A percentile compares a stretch with the other conserved stretches of the same genome.
Conservation (phyloP, 148 eudicot genomes). For the Simmondsia chinensis region DNA sequence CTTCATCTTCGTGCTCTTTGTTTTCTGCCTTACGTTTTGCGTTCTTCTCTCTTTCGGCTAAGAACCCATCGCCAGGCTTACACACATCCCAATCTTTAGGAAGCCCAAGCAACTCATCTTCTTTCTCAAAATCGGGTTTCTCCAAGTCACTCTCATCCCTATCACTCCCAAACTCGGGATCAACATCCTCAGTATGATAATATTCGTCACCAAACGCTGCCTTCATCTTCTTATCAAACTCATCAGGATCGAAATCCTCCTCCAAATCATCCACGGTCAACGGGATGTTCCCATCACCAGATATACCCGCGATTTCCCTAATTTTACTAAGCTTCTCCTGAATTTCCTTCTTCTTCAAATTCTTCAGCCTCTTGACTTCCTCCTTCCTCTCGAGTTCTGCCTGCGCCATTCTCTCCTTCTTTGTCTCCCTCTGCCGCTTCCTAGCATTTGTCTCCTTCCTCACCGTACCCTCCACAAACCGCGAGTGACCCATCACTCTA, state of each 20-base stretch:
- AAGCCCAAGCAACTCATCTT: constrained; percentile 87
- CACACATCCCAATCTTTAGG: constrained; percentile 64
- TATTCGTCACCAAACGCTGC: constrained; percentile 51
- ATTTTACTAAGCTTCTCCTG: constrained; percentile 66
- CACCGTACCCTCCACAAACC: constrained; percentile 68
- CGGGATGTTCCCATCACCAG: constrained; percentile 17
- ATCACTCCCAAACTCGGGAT: constrained; percentile 59
- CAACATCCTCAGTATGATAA: constrained; percentile 68
- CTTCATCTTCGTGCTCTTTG: constrained; percentile 10
- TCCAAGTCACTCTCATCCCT: constrained; percentile 45
- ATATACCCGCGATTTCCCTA: constrained; percentile 58
- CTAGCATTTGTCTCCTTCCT: constrained; percentile 80
- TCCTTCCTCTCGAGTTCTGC: constrained; percentile 68
- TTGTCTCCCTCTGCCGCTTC: constrained; percentile 72
- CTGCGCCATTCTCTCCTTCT: constrained; percentile 73
- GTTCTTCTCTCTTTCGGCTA: constrained; percentile 34
- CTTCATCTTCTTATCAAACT: constrained; percentile 74
- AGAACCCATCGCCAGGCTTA: constrained; percentile 49
- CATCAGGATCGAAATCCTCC: constrained; percentile 79
- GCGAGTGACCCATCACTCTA: constrained; percentile 62
- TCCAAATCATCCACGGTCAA: constrained; percentile 77
- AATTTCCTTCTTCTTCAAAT: constrained; percentile 82
- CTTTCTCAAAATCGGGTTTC: constrained; percentile 84
- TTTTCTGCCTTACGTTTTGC: constrained; percentile 24
- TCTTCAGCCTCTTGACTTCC: constrained; percentile 90